These are phyloP conservation scores for Fusarium sambucinum DNA, from an alignment of 2,329 filamentous ascomycete species.

Conservation along the genomic window DNA sequence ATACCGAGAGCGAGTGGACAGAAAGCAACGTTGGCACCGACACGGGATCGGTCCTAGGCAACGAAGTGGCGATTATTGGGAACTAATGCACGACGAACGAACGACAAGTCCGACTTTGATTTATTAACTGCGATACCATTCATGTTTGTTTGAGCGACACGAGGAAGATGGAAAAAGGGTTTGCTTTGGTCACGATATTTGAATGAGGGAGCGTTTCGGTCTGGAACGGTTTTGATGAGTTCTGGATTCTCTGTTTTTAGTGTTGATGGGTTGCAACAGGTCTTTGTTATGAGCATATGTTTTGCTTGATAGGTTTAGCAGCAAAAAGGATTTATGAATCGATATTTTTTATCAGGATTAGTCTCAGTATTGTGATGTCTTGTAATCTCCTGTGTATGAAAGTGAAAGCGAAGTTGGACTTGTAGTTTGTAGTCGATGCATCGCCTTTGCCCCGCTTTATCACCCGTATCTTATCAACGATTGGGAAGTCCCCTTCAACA, in stretches of 20 bases:
- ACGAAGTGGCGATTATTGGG: slow-evolving; percentile 54
- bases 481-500: slow-evolving; percentile 15
- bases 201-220: slow-evolving; percentile 27
- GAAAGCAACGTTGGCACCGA: slow-evolving; percentile 56
- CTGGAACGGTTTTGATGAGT: slow-evolving; percentile 23
- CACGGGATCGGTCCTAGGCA: slow-evolving; percentile 47
- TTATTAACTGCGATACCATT: slow-evolving; percentile 29
- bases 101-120: slow-evolving; percentile 19
- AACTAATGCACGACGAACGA: slow-evolving; percentile 21
- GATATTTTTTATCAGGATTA: background rate
- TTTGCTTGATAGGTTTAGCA: slow-evolving; percentile 10
- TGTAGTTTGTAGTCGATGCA: too few relatives aligned
- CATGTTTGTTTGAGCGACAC: slow-evolving; percentile 1
- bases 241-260: slow-evolving; percentile 10
- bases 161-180: slow-evolving; percentile 7
- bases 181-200: slow-evolving; percentile 23
- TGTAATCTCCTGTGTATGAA: background rate
- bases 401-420: background rate
- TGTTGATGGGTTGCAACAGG: slow-evolving; percentile 9
- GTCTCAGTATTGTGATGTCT: background rate
- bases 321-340: slow-evolving; percentile 32
- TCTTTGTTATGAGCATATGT: slow-evolving; percentile 16
- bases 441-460: background rate
- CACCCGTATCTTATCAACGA: slow-evolving; percentile 19
- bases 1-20: slow-evolving; percentile 62